Evolutionary conservation across 371 early-diverging fungal genomes (phyloP).

Genomic region (Haplosporangium sp.): DNA sequence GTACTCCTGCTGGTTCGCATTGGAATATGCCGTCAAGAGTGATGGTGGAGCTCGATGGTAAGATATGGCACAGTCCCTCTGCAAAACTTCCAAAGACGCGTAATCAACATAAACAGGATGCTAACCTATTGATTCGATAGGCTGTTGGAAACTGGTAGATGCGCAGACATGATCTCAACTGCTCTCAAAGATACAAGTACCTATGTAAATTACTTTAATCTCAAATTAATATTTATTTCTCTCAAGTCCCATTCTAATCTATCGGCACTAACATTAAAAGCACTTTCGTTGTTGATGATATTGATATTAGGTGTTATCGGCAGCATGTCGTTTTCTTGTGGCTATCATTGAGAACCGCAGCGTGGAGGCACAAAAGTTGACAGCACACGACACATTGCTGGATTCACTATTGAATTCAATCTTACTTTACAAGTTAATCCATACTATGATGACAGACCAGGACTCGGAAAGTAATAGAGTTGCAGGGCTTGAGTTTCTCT

Average conservation of each 20-base stretch:
- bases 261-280: too few species aligned
- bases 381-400: slow-evolving; percentile 45
- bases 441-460: slow-evolving; percentile 49
- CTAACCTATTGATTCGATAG: slow-evolving; percentile 1
- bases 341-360: slow-evolving; percentile 54
- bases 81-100: neutral
- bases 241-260: neutral
- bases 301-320: slow-evolving; percentile 35
- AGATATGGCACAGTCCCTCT: neutral
- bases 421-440: slow-evolving; percentile 38
- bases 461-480: slow-evolving; percentile 46
- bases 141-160: slow-evolving; percentile 29
- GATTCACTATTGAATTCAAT: slow-evolving; percentile 43
- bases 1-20: slow-evolving; percentile 51
- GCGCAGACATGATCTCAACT: slow-evolving; percentile 27
- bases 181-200: slow-evolving; percentile 52
- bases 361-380: slow-evolving; percentile 29
- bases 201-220: slow-evolving; percentile 27
- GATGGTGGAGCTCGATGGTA: slow-evolving; percentile 59
- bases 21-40: slow-evolving; percentile 40
- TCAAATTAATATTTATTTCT: slow-evolving; percentile 1
- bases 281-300: too few species aligned
- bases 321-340: slow-evolving; percentile 47
- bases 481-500: slow-evolving; percentile 54
- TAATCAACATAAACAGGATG: neutral